Evolutionary conservation across 2,329 filamentous ascomycete species (phyloP).

Genomic region (Botrytis deweyae): DNA sequence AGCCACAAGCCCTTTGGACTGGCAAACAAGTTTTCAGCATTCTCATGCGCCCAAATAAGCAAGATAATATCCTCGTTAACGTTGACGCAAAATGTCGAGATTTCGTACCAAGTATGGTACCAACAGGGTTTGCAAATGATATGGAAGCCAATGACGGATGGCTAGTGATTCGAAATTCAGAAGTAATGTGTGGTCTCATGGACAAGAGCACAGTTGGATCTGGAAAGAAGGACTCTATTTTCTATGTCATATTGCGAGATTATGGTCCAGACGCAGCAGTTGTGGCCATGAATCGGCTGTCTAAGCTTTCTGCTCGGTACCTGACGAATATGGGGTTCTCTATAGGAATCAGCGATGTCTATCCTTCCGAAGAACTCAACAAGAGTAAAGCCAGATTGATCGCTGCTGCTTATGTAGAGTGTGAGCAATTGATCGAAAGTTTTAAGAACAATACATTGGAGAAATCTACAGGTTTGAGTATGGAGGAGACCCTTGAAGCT

Average conservation of each 20-base stretch:
- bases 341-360: slow-evolving; percentile 93
- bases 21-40: slow-evolving; percentile 96
- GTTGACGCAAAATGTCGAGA: slow-evolving; percentile 89
- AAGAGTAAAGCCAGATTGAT: slow-evolving; percentile 75
- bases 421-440: slow-evolving; percentile 76
- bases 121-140: slow-evolving; percentile 48
- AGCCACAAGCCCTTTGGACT: slow-evolving; percentile 87
- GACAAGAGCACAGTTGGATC: slow-evolving; percentile 97
- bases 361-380: slow-evolving; percentile 70
- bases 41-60: slow-evolving; percentile 81
- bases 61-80: slow-evolving; percentile 82
- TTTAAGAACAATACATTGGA: slow-evolving; percentile 80
- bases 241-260: slow-evolving; percentile 94
- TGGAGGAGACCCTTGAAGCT: slow-evolving; percentile 90
- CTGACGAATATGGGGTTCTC: slow-evolving; percentile 92
- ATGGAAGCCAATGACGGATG: slow-evolving; percentile 87
- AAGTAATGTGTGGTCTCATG: slow-evolving; percentile 96
- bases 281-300: slow-evolving; percentile 87
- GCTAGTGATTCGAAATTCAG: slow-evolving; percentile 91
- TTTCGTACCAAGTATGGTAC: slow-evolving; percentile 56
- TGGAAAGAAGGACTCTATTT: slow-evolving; percentile 96
- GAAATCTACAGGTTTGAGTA: slow-evolving; percentile 84
- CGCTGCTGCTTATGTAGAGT: slow-evolving; percentile 73
- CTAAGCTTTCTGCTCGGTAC: slow-evolving; percentile 84
- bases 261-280: slow-evolving; percentile 88